Percentiles rank a stretch among this genome's conserved stretches.
These are phyloP conservation scores for Leccinum olivaceopallidum DNA, from an alignment of 768 basidiomycete species.

Conservation along the genomic window DNA sequence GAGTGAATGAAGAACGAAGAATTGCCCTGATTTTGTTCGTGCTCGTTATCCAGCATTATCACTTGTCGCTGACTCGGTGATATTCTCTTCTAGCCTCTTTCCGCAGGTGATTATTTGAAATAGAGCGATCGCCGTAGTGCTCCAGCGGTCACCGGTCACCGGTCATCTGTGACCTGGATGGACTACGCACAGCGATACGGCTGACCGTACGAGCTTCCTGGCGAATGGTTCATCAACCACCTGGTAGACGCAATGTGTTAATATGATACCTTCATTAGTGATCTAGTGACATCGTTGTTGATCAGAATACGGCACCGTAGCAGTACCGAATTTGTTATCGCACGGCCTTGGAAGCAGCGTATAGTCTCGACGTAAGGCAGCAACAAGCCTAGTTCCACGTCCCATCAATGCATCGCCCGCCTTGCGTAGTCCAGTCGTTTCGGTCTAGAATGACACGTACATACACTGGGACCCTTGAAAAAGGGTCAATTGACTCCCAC, in stretches of 20 bases:
- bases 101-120: background rate
- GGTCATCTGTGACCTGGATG: background rate
- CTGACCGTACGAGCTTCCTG: background rate
- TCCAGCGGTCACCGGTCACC: background rate
- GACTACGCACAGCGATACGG: background rate
- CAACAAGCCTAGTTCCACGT: too few species aligned
- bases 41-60: too few species aligned
- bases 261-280: background rate
- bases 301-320: background rate
- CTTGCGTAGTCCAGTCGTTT: too few species aligned
- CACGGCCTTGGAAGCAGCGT: background rate
- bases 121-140: background rate
- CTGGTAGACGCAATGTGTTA: background rate
- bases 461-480: too few species aligned
- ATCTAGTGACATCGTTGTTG: background rate
- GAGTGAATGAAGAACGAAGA: background rate
- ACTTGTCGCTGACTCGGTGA: too few species aligned
- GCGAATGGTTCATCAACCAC: background rate
- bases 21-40: conserved; percentile 11
- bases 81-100: background rate
- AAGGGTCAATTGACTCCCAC: too few species aligned
- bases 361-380: too few species aligned
- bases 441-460: too few species aligned
- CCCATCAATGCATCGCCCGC: too few species aligned
- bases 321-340: background rate